phyloP scores from a whole-genome alignment of 1,284 basidiomycete species.

The Microbotryum lychnidis-dioicae region DNA sequence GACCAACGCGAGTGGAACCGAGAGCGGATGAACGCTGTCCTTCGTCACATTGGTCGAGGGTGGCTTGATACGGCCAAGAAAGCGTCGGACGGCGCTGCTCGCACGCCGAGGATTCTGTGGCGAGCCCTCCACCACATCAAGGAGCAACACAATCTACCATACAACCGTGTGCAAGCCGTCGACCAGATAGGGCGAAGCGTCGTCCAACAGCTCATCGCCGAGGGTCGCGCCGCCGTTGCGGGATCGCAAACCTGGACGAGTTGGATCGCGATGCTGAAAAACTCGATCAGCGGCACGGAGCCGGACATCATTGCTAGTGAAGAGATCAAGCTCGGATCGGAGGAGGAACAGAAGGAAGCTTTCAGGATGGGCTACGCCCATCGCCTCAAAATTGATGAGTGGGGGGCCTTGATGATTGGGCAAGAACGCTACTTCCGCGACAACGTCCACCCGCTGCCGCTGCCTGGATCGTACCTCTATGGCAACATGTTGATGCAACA shows the following conservation, averaged over 20 bases:
- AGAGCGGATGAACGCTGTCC: slow-evolving; percentile 3
- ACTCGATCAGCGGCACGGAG: neutral
- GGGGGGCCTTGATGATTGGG: slow-evolving; percentile 22
- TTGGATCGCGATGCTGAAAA: slow-evolving; percentile 3
- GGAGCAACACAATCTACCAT: slow-evolving; percentile 6
- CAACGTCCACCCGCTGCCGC: slow-evolving; percentile 16
- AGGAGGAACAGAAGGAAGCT: neutral
- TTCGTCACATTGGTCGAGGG: slow-evolving; percentile 11
- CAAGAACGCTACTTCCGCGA: slow-evolving; percentile 20
- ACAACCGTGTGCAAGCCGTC: slow-evolving; percentile 12
- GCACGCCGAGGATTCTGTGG: slow-evolving; percentile 17
- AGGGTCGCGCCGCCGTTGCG: slow-evolving; percentile 7
- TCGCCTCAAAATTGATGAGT: slow-evolving; percentile 15
- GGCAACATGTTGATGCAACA: slow-evolving; percentile 26
- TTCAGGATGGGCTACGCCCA: neutral
- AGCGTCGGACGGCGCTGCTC: neutral
- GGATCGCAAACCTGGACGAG: slow-evolving; percentile 1
- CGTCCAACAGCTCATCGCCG: slow-evolving; percentile 7
- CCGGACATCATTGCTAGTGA: neutral
- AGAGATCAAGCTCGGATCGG: neutral
- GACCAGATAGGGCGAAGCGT: slow-evolving; percentile 24
- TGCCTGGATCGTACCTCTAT: slow-evolving; percentile 23
- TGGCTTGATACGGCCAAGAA: slow-evolving; percentile 5
- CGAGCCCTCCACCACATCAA: slow-evolving; percentile 24
- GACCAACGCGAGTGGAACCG: slow-evolving; percentile 6